Conservation (phyloP, 305 asterid species). For the Fraxinus floribunda region DNA sequence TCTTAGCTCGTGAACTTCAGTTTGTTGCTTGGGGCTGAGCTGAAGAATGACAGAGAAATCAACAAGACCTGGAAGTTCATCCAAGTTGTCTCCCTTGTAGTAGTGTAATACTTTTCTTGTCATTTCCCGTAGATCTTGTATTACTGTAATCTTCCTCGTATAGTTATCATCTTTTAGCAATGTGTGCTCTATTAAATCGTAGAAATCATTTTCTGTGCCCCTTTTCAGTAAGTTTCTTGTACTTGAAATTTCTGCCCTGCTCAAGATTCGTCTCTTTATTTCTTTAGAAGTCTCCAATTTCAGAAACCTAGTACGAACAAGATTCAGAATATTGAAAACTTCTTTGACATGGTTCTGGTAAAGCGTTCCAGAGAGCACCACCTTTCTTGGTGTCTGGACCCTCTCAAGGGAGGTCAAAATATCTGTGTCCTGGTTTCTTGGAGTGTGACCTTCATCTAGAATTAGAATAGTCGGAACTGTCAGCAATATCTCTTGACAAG, state of each 20-base stretch:
- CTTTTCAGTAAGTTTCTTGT: slow-evolving; percentile 45
- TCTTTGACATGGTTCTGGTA: slow-evolving; percentile 94
- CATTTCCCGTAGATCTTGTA: slow-evolving; percentile 90
- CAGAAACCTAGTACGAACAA: slow-evolving; percentile 87
- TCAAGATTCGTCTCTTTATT: slow-evolving; percentile 74
- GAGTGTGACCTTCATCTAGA: slow-evolving; percentile 95
- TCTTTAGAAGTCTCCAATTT: slow-evolving; percentile 60
- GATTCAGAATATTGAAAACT: slow-evolving; percentile 85
- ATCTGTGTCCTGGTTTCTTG: slow-evolving; percentile 86
- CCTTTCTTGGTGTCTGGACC: slow-evolving; percentile 79
- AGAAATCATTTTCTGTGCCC: not conserved
- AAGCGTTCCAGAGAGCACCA: slow-evolving; percentile 91
- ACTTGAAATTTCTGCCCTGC: slow-evolving; percentile 58
- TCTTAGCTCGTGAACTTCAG: slow-evolving; percentile 50
- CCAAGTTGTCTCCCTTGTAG: slow-evolving; percentile 90
- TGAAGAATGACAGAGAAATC: slow-evolving; percentile 74
- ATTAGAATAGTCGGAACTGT: slow-evolving; percentile 71
- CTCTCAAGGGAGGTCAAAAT: slow-evolving; percentile 80
- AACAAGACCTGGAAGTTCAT: slow-evolving; percentile 93
- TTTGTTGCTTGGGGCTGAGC: slow-evolving; percentile 55
- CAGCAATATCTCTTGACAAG: slow-evolving; percentile 68
- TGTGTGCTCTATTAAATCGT: slow-evolving; percentile 3
- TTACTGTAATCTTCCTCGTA: slow-evolving; percentile 68
- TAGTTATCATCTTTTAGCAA: not conserved
- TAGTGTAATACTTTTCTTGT: slow-evolving; percentile 82